A percentile compares a stretch with the other conserved stretches of the same genome.
Conservation (phyloP, 2,329 filamentous ascomycete species). For the Diplodia seriata region DNA sequence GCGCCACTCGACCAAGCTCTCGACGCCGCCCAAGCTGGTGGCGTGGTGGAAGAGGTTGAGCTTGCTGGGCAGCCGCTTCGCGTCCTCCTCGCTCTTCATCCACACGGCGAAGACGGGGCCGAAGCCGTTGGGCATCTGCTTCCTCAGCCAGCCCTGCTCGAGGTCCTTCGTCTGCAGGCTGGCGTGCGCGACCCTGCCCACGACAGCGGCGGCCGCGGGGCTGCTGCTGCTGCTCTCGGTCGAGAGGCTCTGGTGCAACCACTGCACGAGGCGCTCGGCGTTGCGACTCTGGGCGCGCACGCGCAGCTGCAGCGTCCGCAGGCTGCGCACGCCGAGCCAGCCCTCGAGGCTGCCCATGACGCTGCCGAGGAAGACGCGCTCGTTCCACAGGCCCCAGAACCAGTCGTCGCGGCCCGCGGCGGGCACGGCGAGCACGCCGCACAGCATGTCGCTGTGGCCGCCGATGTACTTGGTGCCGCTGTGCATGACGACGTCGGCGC, state of each 20-base stretch:
- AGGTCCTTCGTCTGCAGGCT: conserved; percentile 73
- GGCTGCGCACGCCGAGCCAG: conserved; percentile 86
- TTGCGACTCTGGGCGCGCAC: conserved; percentile 78
- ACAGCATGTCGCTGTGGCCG: conserved; percentile 92
- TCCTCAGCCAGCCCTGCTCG: conserved; percentile 67
- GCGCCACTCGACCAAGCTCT: conserved; percentile 96
- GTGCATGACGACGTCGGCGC: conserved; percentile 89
- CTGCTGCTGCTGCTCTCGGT: conserved; percentile 47
- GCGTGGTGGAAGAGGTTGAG: conserved; percentile 89
- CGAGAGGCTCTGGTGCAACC: conserved; percentile 61
- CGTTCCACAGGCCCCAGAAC: conserved; percentile 63
- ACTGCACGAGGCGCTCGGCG: conserved; percentile 72
- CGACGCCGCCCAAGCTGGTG: conserved; percentile 90
- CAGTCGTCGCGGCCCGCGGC: conserved; percentile 37
- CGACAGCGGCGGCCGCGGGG: conserved; percentile 50
- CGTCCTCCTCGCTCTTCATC: conserved; percentile 66
- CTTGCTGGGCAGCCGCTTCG: conserved; percentile 76
- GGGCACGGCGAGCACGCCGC: conserved; percentile 75
- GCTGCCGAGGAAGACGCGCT: conserved; percentile 78
- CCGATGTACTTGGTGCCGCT: conserved; percentile 95
- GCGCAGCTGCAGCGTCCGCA: conserved; percentile 85
- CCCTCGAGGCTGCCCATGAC: conserved; percentile 91
- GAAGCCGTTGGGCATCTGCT: conserved; percentile 91
- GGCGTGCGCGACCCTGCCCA: conserved; percentile 69
- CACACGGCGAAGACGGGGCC: conserved; percentile 85